Percentiles rank a stretch among this genome's conserved stretches.
Conservation (phyloP, 140 eudicot species). For the Ambrosia hybrid region DNA sequence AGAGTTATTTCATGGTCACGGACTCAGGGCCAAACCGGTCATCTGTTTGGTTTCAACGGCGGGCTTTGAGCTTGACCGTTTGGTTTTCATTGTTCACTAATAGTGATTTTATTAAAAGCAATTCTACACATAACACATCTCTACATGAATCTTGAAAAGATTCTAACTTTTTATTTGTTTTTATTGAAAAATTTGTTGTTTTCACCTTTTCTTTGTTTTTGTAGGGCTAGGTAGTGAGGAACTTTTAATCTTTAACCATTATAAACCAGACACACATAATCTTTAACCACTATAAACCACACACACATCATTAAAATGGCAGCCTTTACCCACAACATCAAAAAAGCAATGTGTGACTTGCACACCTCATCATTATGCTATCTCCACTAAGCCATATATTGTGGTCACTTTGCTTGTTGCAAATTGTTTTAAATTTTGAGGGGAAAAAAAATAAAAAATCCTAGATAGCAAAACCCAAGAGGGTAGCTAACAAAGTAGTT, state of each 20-base stretch:
- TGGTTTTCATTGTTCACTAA: background rate
- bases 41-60: background rate
- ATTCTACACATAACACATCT: background rate
- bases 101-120: background rate
- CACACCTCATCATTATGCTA: constrained; percentile 15
- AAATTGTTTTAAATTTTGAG: background rate
- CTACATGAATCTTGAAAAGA: constrained; percentile 10
- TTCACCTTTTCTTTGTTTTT: constrained; percentile 18
- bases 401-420: constrained; percentile 17
- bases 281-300: constrained; percentile 22
- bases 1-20: background rate
- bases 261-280: constrained; percentile 19
- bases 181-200: background rate
- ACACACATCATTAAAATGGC: constrained; percentile 24
- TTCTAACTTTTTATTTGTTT: constrained; percentile 4
- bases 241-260: constrained; percentile 18
- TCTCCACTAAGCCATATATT: constrained; percentile 25
- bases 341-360: constrained; percentile 19
- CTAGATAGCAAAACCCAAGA: background rate
- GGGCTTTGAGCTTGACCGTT: background rate
- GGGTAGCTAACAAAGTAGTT: background rate
- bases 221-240: constrained; percentile 15
- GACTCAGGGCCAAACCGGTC: background rate
- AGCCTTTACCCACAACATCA: constrained; percentile 31
- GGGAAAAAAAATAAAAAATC: background rate